Base-by-base conservation (phyloP, 140 eudicot species). In the Bidens hawaiensis region DNA sequence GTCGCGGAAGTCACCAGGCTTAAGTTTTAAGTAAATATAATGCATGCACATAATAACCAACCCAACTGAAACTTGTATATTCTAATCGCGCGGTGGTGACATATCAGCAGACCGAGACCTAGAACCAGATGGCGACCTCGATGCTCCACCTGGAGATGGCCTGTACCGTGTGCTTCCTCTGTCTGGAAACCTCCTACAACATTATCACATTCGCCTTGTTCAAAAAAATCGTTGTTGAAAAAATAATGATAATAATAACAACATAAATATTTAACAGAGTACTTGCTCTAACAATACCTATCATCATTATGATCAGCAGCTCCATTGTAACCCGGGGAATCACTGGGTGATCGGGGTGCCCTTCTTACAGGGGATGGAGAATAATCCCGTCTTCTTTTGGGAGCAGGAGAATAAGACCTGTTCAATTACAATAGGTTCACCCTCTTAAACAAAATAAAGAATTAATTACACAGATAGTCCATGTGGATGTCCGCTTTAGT, bases 331-430 rank as follows among this genome's bases (percentile, higher is more conserved):
- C 70, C 59, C 2, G 85, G 83, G 27, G 88, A 78, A 60, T 67
- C 88, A 49, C 26, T 43, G 3, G 81, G 63, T 38, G 78, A 72
- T 72, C 81, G 78, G 17, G 79, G 68, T 8, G 76, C 81, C 49
- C 81, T 73, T 65, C 77, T 73, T 27, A 41, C 77, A 14, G 81
- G 85, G 41, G 88, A 84, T 51, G 26, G 57, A n/a, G 94, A 81
- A 64, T 69, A 78, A 69, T 82, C 88, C 47, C 43, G 70, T 56
- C 82, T 73, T 30, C 78, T 23, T 67, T 79, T 73, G 0, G 84
- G 83, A 47, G 84, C 85, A 19, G 80, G 83, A 60, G 89, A 79
- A 62, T 79, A 85, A 40, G 94, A 85, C 75, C 89, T 85, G 79
- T 49, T 34, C 15, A 48, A 45, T 22, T 21, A 33, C 4, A 71